Evolutionary conservation across 331 rosid genomes (phyloP).

Genomic region (Pyrus hybrid): DNA sequence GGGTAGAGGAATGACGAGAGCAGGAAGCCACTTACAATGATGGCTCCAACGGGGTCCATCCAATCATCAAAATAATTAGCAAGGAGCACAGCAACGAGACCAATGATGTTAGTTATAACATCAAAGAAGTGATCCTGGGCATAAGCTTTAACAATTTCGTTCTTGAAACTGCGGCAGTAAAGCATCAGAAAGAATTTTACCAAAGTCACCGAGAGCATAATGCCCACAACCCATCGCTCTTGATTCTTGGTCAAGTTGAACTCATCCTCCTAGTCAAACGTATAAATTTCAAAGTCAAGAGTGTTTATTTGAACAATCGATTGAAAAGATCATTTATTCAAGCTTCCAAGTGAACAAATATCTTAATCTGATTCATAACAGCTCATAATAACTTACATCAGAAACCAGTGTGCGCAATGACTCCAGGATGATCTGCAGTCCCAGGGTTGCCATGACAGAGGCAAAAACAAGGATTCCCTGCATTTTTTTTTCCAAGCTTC

Average conservation of each 20-base stretch:
- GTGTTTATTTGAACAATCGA: slow-evolving; percentile 2
- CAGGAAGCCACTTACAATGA: slow-evolving; percentile 58
- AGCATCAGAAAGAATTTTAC: slow-evolving; percentile 65
- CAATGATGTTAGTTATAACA: slow-evolving; percentile 83
- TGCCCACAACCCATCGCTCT: slow-evolving; percentile 89
- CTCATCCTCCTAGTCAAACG: slow-evolving; percentile 36
- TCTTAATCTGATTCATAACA: not conserved
- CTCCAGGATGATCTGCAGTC: slow-evolving; percentile 96
- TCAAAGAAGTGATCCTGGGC: slow-evolving; percentile 99
- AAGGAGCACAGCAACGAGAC: slow-evolving; percentile 87
- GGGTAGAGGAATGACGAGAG: not conserved
- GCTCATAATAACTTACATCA: slow-evolving; percentile 40
- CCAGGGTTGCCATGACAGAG: slow-evolving; percentile 98
- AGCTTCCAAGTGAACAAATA: not conserved
- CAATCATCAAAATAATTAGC: slow-evolving; percentile 74
- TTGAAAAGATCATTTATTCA: not conserved
- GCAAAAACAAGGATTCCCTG: slow-evolving; percentile 99
- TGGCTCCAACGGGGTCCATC: slow-evolving; percentile 98
- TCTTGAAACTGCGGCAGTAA: slow-evolving; percentile 80
- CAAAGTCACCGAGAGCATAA: slow-evolving; percentile 85
- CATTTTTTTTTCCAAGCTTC: not conserved
- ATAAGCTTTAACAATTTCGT: slow-evolving; percentile 89
- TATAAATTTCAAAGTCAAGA: not conserved
- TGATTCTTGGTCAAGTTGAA: slow-evolving; percentile 67
- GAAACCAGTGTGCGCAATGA: slow-evolving; percentile 58